Percentiles rank a stretch among this genome's conserved stretches.
These are phyloP conservation scores for Nicotiana undulata DNA, from an alignment of 257 asterid species.

Conservation along the genomic window DNA sequence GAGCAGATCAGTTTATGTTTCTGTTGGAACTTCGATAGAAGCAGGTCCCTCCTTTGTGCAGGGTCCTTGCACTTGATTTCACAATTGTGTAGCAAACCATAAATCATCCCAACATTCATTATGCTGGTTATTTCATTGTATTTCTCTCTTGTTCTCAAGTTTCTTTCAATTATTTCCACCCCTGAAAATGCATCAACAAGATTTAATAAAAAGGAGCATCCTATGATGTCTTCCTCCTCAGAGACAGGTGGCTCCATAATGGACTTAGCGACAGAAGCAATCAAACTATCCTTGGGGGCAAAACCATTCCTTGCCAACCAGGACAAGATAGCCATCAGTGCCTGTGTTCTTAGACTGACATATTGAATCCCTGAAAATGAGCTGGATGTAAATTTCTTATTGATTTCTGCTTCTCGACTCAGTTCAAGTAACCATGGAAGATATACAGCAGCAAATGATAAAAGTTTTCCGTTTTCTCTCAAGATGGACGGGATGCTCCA, in stretches of 20 bases:
- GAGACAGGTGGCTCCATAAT: slow-evolving; percentile 82
- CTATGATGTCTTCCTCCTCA: slow-evolving; percentile 74
- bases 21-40: slow-evolving; percentile 59
- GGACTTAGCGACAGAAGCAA: slow-evolving; percentile 73
- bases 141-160: slow-evolving; percentile 54
- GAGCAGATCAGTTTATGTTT: slow-evolving; percentile 51
- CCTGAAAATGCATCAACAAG: slow-evolving; percentile 55
- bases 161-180: slow-evolving; percentile 78
- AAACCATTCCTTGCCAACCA: slow-evolving; percentile 80
- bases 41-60: slow-evolving; percentile 74
- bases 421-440: slow-evolving; percentile 85
- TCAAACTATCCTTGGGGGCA: slow-evolving; percentile 70
- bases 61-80: slow-evolving; percentile 66
- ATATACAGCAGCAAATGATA: slow-evolving; percentile 58
- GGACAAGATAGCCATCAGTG: slow-evolving; percentile 57
- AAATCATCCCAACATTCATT: slow-evolving; percentile 87
- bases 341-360: slow-evolving; percentile 54
- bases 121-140: slow-evolving; percentile 73
- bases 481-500: slow-evolving; percentile 31
- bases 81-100: slow-evolving; percentile 72
- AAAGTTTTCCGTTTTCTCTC: slow-evolving; percentile 56
- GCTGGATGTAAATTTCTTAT: slow-evolving; percentile 36
- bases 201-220: slow-evolving; percentile 79
- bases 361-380: slow-evolving; percentile 39
- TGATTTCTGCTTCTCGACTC: slow-evolving; percentile 41